Conservation (phyloP, 139 green algal species). For the Chlorella vulgaris region DNA sequence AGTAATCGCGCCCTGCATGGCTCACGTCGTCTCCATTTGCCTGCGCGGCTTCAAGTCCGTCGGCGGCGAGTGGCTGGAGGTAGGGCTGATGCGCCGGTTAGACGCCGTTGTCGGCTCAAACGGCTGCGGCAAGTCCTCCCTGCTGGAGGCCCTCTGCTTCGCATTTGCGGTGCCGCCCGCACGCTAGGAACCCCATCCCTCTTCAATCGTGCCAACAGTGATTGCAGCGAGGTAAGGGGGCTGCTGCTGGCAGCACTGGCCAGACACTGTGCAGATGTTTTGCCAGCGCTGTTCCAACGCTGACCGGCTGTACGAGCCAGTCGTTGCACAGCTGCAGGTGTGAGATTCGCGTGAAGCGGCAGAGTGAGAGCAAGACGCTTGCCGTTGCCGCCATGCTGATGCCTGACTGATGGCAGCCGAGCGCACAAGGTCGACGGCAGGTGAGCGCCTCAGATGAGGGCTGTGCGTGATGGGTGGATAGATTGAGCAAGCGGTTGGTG, state of each 20-base stretch:
- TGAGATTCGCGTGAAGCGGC: slow-evolving; percentile 36
- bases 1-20: not conserved
- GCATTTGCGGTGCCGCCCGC: slow-evolving; percentile 19
- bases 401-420: slow-evolving; percentile 49
- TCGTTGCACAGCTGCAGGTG: too few relatives aligned
- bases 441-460: not conserved
- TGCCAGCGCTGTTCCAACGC: too few relatives aligned
- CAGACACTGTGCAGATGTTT: too few relatives aligned
- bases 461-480: too few relatives aligned
- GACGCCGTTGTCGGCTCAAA: slow-evolving; percentile 43
- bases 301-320: not conserved
- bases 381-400: slow-evolving; percentile 42
- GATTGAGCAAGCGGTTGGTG: too few relatives aligned
- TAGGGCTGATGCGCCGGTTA: not conserved
- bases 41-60: slow-evolving; percentile 28
- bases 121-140: slow-evolving; percentile 60
- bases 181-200: not conserved
- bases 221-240: slow-evolving; percentile 18
- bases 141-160: slow-evolving; percentile 59
- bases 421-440: too few relatives aligned
- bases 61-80: not conserved
- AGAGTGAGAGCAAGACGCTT: not conserved
- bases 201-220: slow-evolving; percentile 2
- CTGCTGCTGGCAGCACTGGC: too few relatives aligned
- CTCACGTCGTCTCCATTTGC: not conserved